Evolutionary conservation across 202 grass and related monocot genomes (phyloP), one percentile per base, ranked within the genome.

Genomic region (Eragrostis tef): DNA sequence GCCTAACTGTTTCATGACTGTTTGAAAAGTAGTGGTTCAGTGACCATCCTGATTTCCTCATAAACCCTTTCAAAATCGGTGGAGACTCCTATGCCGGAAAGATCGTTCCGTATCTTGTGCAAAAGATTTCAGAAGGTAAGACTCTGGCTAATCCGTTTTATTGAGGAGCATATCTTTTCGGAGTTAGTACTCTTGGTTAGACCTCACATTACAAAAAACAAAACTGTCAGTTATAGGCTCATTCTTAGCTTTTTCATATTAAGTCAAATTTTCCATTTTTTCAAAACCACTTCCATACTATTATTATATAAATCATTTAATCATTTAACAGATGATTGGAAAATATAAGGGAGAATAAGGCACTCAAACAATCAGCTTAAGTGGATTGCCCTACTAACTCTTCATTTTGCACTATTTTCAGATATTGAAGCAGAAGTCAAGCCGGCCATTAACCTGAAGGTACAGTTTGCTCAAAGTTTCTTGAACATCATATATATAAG

Each of bases 121-220:
- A 94, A 56, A 74, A 79, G 44, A 79, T 94, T 79, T 85, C 89
- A 21, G 56, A 92, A 92, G 93, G 93, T 91, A 87, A 20, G 21
- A 29, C 31, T 31, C 3, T 1, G 3, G 29, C 27, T 50, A 3
- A 7, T 27, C 15, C 16, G 9, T 31, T 31, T 47, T 10, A 16
- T 67, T 29, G 20, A 27, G 11, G 5, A 39, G 34, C 34, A 39
- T 39, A 39, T 39, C 2, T 39, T 39, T 39, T 39, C 5, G 3
- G 29, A 31, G 34, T 39, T 39, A 39, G 3, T 39, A 6, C 34
- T 39, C 3, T 3, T 4, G 34, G 34, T 39, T 39, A 3, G 3
- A 39, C 34, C 34, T 39, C 34, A 39, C 34, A 39, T 34, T 6
- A 4, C 2, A 3, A 39, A 39, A 39, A 39, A 34, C n/a, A n/a